Evolutionary conservation across 805 yeast genomes (phyloP).

Genomic region (Yamadazyma laniorum): DNA sequence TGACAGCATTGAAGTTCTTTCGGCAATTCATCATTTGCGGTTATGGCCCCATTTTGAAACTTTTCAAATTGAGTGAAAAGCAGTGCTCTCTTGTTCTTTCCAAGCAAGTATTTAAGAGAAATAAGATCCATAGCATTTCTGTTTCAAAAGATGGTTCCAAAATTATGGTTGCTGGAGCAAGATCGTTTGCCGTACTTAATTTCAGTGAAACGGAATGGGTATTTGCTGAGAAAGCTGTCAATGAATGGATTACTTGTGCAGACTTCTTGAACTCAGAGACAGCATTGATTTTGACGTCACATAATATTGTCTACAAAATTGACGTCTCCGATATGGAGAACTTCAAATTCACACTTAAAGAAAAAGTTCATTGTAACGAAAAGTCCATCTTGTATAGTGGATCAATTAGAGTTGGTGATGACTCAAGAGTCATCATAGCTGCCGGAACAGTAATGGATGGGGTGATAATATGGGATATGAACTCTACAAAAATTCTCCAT

Average conservation of each 20-base stretch:
- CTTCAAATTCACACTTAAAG: constrained; percentile 20
- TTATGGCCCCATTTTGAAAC: constrained; percentile 64
- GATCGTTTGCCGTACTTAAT: constrained; percentile 54
- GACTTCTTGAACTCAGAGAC: constrained; percentile 44
- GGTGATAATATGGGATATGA: constrained; percentile 71
- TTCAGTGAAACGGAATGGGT: constrained; percentile 15
- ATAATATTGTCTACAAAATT: constrained; percentile 55
- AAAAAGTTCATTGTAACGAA: constrained; percentile 52
- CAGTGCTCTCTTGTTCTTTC: constrained; percentile 35
- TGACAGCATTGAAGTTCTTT: constrained; percentile 57
- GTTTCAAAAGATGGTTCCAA: constrained; percentile 28
- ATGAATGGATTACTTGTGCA: constrained; percentile 79
- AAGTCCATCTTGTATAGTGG: constrained; percentile 89
- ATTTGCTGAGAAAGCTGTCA: constrained; percentile 47
- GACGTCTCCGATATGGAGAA: constrained; percentile 26
- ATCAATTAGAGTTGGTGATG: constrained; percentile 50
- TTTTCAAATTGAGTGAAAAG: constrained; percentile 43
- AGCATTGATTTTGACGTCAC: constrained; percentile 67
- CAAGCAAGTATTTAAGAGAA: constrained; percentile 56
- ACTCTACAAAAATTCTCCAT: constrained; percentile 42
- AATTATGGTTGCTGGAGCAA: constrained; percentile 62
- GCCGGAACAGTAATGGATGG: constrained; percentile 96
- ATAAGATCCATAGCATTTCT: constrained; percentile 80
- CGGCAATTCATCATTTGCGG: constrained; percentile 51
- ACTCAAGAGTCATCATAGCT: constrained; percentile 50